Percentiles rank a stretch among this genome's conserved stretches.
phyloP scores from a whole-genome alignment of 306 rosid genomes.

The Abrus pulchellus region DNA sequence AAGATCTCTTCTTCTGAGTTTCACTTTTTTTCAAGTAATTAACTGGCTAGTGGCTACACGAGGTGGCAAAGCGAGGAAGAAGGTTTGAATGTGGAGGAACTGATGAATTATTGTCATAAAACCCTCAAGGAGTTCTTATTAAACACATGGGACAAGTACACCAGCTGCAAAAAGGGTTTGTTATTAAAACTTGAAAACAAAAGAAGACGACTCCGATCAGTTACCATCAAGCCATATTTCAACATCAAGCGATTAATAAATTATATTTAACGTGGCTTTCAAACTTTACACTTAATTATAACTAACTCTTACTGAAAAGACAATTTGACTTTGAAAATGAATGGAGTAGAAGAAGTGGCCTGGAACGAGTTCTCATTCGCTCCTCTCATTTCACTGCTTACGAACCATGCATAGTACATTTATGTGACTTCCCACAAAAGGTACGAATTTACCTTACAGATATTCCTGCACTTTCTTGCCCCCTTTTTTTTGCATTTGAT shows the following conservation, averaged over 20 bases:
- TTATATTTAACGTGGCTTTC: conserved; percentile 23
- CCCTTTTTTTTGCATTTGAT: conserved; percentile 28
- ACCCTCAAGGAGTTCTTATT: background rate
- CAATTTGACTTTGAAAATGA: conserved; percentile 47
- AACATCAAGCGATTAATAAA: conserved; percentile 4
- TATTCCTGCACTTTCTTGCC: conserved; percentile 43
- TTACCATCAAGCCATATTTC: conserved; percentile 36
- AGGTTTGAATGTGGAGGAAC: background rate
- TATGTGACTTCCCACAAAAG: conserved; percentile 43
- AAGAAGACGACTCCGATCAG: conserved; percentile 27
- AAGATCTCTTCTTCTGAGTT: background rate
- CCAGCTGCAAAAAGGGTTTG: conserved; percentile 31
- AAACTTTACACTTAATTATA: conserved; percentile 39
- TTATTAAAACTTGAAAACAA: conserved; percentile 30
- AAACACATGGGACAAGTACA: background rate
- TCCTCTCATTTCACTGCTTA: conserved; percentile 32
- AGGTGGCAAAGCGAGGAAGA: conserved; percentile 6
- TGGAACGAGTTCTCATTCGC: conserved; percentile 43
- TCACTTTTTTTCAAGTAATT: background rate
- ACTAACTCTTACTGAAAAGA: conserved; percentile 48
- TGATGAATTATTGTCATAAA: conserved; percentile 31
- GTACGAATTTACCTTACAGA: conserved; percentile 40
- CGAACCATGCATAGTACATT: conserved; percentile 28
- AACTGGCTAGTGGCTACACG: background rate
- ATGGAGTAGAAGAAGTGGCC: background rate